Conservation (phyloP, 2,329 filamentous ascomycete species). For the Blastomyces emzantsi region DNA sequence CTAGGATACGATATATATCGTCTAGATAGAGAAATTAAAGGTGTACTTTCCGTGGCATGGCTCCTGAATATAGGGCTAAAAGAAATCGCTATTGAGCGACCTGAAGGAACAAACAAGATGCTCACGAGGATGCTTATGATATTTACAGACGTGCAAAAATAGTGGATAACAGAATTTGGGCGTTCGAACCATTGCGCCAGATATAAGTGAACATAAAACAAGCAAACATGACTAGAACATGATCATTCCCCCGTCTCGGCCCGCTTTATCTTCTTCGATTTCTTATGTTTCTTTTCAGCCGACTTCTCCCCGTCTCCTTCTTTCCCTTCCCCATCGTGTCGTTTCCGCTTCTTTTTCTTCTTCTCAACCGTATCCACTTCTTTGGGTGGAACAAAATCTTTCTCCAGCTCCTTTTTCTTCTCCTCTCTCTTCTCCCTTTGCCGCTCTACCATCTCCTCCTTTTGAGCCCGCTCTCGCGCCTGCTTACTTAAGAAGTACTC, state of each 20-base stretch:
- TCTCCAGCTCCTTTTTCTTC: slow-evolving; percentile 73
- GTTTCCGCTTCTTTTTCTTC: slow-evolving; percentile 30
- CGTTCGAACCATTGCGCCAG: slow-evolving; percentile 9
- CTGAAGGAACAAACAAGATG: not conserved
- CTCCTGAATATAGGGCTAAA: not conserved
- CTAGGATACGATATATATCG: not conserved
- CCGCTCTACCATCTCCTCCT: slow-evolving; percentile 72
- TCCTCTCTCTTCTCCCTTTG: slow-evolving; percentile 83
- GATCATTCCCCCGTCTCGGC: slow-evolving; percentile 23
- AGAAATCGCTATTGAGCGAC: not conserved
- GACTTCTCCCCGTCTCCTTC: slow-evolving; percentile 7
- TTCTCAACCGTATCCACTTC: slow-evolving; percentile 54
- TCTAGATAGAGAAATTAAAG: not conserved
- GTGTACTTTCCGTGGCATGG: not conserved
- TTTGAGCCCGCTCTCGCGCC: slow-evolving; percentile 74
- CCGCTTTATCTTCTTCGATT: slow-evolving; percentile 36
- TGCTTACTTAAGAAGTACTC: slow-evolving; percentile 94
- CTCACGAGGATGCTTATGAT: not conserved
- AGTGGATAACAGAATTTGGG: not conserved
- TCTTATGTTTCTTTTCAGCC: slow-evolving; percentile 53
- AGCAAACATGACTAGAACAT: not conserved
- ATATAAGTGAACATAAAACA: slow-evolving; percentile 5
- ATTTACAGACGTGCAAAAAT: not conserved
- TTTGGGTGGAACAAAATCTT: slow-evolving; percentile 78
- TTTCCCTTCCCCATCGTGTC: slow-evolving; percentile 10